Base-by-base conservation (phyloP, 1,284 basidiomycete species). In the Trichosporon coremiiforme region DNA sequence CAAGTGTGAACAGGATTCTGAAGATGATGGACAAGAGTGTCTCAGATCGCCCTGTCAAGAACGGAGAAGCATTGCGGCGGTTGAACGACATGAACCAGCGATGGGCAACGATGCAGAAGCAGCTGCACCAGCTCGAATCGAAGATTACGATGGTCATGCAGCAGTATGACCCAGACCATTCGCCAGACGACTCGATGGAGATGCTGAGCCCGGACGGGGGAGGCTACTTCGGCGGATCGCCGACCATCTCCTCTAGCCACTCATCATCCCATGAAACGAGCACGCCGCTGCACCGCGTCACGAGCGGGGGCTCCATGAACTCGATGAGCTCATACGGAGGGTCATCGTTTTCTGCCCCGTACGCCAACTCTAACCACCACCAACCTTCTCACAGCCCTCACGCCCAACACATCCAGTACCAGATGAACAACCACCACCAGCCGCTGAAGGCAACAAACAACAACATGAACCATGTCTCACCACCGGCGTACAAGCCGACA, bases 21-120 rank as follows among this genome's bases (percentile, higher is more conserved):
- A 89, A 90, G 22, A 94, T 95, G 75, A 91, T 98, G 76, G 93
- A 94, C 79, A 95, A 93, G 80, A 93, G 93, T 47, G 91, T 98
- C 35, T 88, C 89, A 71, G 93, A 96, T 74, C 88, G 94, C 65
- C 90, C 92, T 0, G 96, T 94, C 17, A 94, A 93, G 86, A 98
- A 98, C 74, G 96, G 96, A 2, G 94, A 96, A 84, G 92, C 94
- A 31, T 83, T 98, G 68, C 87, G 95, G 69, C 86, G 93, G 72
- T 73, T 75, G 45, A 72, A 74, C 36, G 80, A 81, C 62, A 77
- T 80, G 74, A 71, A 60, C 9, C 68, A 72, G 29, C 65, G 72
- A 3, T 81, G 79, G 78, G 63, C 33, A 0, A 53, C 60, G 6
- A 66, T 80, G n/a, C 77, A 77, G 50, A 70, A 71, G 62, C 73